These are phyloP conservation scores for Rutidosis leptorrhynchoides DNA, from an alignment of 129 eudicot genomes.

Conservation along the genomic window DNA sequence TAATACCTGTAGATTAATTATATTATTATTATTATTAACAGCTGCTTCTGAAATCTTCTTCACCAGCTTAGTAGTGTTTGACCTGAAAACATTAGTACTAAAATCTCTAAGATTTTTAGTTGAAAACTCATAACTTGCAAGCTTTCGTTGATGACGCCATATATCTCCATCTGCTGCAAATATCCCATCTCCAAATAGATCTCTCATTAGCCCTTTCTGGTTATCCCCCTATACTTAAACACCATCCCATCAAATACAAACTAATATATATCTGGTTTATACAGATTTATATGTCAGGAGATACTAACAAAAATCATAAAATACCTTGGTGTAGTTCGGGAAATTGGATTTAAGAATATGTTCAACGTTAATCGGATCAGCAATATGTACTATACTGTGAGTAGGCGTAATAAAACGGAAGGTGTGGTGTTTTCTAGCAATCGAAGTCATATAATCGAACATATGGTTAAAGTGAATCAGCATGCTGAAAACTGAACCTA, in stretches of 20 bases:
- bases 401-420: background rate
- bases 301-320: too few relatives aligned
- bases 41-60: background rate
- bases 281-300: background rate
- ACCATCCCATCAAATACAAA: background rate
- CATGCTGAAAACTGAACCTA: background rate
- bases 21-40: too few relatives aligned
- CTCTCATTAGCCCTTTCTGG: background rate
- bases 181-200: background rate
- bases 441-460: background rate
- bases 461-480: background rate
- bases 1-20: background rate
- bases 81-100: background rate
- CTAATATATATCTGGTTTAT: too few relatives aligned
- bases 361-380: background rate
- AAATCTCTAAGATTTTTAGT: background rate
- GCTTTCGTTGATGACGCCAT: background rate
- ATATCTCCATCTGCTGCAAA: background rate
- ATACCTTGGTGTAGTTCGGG: background rate
- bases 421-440: background rate
- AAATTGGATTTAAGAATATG: background rate
- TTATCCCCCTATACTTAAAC: background rate
- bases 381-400: background rate
- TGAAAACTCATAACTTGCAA: constrained; percentile 1
- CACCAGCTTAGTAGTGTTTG: background rate